These are phyloP conservation scores for Dactylellina cionopaga DNA, from an alignment of 2,329 filamentous ascomycete species.

Conservation along the genomic window DNA sequence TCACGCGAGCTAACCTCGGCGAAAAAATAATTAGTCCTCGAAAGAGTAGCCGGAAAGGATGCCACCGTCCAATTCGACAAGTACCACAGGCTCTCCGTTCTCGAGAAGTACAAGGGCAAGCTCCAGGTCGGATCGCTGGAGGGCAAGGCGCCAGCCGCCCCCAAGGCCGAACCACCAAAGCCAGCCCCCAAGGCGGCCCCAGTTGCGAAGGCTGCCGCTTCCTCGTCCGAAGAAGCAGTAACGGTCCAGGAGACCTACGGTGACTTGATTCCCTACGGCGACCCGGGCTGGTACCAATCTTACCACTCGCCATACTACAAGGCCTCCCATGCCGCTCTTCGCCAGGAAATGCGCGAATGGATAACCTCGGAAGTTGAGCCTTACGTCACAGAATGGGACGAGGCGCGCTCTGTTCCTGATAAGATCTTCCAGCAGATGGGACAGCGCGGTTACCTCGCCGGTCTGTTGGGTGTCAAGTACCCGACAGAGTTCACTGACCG, in stretches of 20 bases:
- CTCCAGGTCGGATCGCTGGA: conserved; percentile 79
- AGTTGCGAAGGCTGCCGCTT: conserved; percentile 59
- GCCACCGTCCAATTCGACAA: conserved; percentile 76
- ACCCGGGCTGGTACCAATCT: conserved; percentile 91
- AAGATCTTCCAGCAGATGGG: conserved; percentile 96
- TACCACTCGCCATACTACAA: conserved; percentile 98
- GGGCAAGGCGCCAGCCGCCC: conserved; percentile 73
- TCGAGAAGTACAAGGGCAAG: conserved; percentile 72
- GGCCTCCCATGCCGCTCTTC: conserved; percentile 88
- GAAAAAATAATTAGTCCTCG: no score
- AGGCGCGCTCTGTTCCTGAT: conserved; percentile 87
- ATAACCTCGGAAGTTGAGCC: conserved; percentile 89
- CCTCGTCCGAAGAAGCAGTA: conserved; percentile 61
- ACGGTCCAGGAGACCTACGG: conserved; percentile 83
- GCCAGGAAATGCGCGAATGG: conserved; percentile 91
- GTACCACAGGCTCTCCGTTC: conserved; percentile 71
- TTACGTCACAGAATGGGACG: conserved; percentile 94
- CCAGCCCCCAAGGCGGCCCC: conserved; percentile 64
- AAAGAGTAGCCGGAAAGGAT: conserved; percentile 72
- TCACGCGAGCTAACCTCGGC: conserved; percentile 24
- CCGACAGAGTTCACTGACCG: conserved; percentile 78
- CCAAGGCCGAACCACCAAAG: conserved; percentile 57
- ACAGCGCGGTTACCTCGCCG: conserved; percentile 89
- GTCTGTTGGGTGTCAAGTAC: conserved; percentile 84
- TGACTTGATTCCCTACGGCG: conserved; percentile 86